Evolutionary conservation across 139 green algal genomes (phyloP).

Genomic region (Ettlia oleoabundans): DNA sequence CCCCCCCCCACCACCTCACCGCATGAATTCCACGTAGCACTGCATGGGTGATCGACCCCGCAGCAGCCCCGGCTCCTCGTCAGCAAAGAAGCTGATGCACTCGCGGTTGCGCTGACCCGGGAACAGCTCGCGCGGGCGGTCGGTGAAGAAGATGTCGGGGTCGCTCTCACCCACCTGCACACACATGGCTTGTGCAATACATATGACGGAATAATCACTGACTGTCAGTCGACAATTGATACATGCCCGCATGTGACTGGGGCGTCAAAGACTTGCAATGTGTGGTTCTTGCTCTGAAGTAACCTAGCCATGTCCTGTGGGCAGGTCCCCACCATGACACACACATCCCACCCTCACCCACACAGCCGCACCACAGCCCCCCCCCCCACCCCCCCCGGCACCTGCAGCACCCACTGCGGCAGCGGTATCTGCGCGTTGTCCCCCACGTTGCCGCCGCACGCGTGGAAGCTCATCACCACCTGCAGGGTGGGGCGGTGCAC

Average conservation of each 20-base stretch:
- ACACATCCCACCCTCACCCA: too few species aligned
- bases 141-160: conserved; percentile 61
- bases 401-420: conserved; percentile 85
- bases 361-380: too few species aligned
- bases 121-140: conserved; percentile 65
- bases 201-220: too few species aligned
- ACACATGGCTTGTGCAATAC: too few species aligned
- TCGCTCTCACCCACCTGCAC: background rate
- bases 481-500: too few species aligned
- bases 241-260: too few species aligned
- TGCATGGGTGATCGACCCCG: conserved; percentile 69
- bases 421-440: conserved; percentile 85
- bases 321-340: too few species aligned
- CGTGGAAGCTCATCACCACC: conserved; percentile 94
- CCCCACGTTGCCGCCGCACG: conserved; percentile 94
- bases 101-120: conserved; percentile 77
- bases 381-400: conserved; percentile 29
- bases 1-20: conserved; percentile 1
- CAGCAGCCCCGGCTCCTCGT: conserved; percentile 71
- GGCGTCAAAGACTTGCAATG: background rate
- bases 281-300: background rate
- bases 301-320: background rate
- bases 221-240: too few species aligned
- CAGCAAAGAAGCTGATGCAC: conserved; percentile 85
- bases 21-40: conserved; percentile 92